phyloP scores from a whole-genome alignment of 352 stramenopile genomes.

The Plasmopara halstedii region DNA sequence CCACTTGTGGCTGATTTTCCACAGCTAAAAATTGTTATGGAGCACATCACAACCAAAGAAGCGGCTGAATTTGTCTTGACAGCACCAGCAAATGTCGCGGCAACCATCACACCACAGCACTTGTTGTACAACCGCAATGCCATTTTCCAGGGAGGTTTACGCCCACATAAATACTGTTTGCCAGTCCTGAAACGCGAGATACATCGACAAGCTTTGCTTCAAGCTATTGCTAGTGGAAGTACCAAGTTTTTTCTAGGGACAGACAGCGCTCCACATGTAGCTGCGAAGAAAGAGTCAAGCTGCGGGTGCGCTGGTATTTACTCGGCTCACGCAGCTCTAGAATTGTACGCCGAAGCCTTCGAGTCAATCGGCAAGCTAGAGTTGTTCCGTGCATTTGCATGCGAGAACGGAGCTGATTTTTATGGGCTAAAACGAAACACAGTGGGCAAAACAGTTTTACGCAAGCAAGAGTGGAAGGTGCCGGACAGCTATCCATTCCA shows the following conservation, averaged over 20 bases:
- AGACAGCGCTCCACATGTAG: slow-evolving; percentile 95
- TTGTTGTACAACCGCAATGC: slow-evolving; percentile 98
- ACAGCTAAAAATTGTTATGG: slow-evolving; percentile 97
- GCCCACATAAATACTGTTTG: slow-evolving; percentile 99
- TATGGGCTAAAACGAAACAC: slow-evolving; percentile 93
- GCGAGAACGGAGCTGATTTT: slow-evolving; percentile 93
- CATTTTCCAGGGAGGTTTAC: slow-evolving; percentile 90
- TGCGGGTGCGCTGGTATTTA: slow-evolving; percentile 96
- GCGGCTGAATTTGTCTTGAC: slow-evolving; percentile 92
- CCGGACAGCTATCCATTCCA: slow-evolving; percentile 90
- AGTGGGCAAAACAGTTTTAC: slow-evolving; percentile 74
- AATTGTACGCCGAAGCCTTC: slow-evolving; percentile 98
- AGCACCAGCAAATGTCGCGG: slow-evolving; percentile 87
- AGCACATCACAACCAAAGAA: slow-evolving; percentile 98
- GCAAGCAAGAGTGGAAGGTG: slow-evolving; percentile 87
- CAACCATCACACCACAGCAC: slow-evolving; percentile 99
- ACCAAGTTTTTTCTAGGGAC: slow-evolving; percentile 98
- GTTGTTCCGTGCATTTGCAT: slow-evolving; percentile 92
- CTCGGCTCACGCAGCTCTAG: slow-evolving; percentile 92
- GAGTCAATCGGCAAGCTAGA: slow-evolving; percentile 90
- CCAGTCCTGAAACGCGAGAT: slow-evolving; percentile 97
- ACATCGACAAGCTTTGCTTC: slow-evolving; percentile 87
- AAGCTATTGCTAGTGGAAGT: slow-evolving; percentile 86
- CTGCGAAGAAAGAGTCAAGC: slow-evolving; percentile 86
- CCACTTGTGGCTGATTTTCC: slow-evolving; percentile 91